A percentile compares a stretch with the other conserved stretches of the same genome.
phyloP scores from a whole-genome alignment of 2,329 filamentous ascomycete species.

The Claviceps cyperi region DNA sequence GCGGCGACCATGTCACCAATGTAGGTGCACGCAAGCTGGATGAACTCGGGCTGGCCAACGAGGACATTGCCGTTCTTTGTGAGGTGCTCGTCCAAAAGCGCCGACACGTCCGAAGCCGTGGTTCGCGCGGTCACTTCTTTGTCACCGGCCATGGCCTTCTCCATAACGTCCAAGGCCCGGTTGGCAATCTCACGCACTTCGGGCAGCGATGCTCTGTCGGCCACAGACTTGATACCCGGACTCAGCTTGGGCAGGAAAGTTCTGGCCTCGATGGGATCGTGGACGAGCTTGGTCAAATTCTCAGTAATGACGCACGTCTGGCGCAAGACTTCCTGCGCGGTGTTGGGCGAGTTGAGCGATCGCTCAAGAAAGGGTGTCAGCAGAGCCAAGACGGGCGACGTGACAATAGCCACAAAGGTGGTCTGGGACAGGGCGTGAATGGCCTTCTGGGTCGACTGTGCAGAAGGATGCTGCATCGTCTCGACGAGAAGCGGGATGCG shows the following conservation, averaged over 20 bases:
- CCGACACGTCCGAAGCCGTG: constrained; percentile 57
- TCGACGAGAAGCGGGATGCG: constrained; percentile 85
- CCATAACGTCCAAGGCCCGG: constrained; percentile 71
- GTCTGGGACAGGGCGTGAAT: constrained; percentile 95
- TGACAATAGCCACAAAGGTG: constrained; percentile 95
- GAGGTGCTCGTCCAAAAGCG: constrained; percentile 61
- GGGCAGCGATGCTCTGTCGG: constrained; percentile 76
- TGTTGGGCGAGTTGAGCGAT: constrained; percentile 80
- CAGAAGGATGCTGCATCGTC: constrained; percentile 86
- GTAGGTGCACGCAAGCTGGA: constrained; percentile 55
- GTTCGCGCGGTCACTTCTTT: constrained; percentile 52
- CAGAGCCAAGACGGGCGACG: constrained; percentile 84
- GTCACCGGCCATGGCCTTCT: constrained; percentile 76
- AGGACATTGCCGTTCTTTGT: constrained; percentile 53
- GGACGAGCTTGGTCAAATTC: constrained; percentile 95
- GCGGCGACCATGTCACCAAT: constrained; percentile 75
- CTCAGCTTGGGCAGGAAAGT: constrained; percentile 90
- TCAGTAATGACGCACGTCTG: constrained; percentile 95
- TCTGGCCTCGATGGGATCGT: constrained; percentile 85
- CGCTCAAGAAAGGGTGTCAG: constrained; percentile 90
- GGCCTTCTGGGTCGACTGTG: constrained; percentile 80
- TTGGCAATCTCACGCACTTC: constrained; percentile 86
- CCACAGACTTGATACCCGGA: constrained; percentile 82
- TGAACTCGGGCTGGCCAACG: constrained; percentile 44
- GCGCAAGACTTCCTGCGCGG: constrained; percentile 83